Evolutionary conservation across 2,329 filamentous ascomycete species (phyloP).

Genomic region (Alternaria solani): DNA sequence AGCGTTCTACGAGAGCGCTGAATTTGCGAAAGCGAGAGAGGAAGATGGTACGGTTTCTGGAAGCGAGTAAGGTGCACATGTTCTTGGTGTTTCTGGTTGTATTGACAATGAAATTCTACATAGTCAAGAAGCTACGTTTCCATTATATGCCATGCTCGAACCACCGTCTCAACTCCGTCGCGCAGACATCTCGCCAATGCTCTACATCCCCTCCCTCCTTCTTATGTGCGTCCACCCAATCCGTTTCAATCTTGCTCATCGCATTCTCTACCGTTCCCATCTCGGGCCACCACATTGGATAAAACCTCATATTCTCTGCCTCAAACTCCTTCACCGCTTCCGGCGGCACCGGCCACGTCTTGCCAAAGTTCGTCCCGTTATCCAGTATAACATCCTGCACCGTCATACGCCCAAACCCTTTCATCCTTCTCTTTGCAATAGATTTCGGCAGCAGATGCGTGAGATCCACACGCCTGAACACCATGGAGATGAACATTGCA

Average conservation of each 20-base stretch:
- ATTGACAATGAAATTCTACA: not conserved
- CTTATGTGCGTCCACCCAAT: not conserved
- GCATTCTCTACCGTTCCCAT: not conserved
- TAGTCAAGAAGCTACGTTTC: not conserved
- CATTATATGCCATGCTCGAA: not conserved
- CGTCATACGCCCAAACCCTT: not conserved
- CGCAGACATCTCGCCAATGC: not conserved
- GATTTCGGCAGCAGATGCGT: too few relatives aligned
- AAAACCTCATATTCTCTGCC: not conserved
- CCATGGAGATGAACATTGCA: too few relatives aligned
- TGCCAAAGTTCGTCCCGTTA: not conserved
- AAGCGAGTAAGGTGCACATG: not conserved
- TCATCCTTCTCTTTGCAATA: too few relatives aligned
- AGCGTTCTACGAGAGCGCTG: constrained; percentile 32
- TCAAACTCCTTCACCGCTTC: not conserved
- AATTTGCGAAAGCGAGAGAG: constrained; percentile 27
- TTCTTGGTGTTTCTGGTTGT: not conserved
- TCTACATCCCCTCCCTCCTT: not conserved
- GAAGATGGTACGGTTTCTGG: constrained; percentile 15
- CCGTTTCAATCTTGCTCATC: not conserved
- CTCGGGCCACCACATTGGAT: not conserved
- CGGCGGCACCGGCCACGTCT: not conserved
- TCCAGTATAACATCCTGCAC: not conserved
- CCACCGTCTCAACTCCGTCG: not conserved
- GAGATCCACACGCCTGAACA: too few relatives aligned